Evolutionary conservation across 148 eudicot species (phyloP), one percentile per base, ranked within the genome.

Genomic region (Heliosperma pusillum): DNA sequence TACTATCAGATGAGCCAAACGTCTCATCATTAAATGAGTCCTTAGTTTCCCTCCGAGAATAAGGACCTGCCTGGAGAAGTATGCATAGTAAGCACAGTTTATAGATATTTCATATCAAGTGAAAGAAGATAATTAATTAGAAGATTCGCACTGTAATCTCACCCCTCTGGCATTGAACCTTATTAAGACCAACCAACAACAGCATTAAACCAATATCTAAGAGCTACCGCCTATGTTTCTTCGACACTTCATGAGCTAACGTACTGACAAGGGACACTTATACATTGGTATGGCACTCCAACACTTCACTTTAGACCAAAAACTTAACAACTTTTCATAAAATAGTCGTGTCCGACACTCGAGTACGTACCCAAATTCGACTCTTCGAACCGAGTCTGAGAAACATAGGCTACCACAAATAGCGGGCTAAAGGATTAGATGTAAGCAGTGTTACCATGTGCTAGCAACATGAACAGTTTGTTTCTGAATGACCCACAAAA

Each of bases 1-100:
- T 79, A 74, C 58, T 71, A 77, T 96, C 99, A 53, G 80, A 56
- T 45, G 92, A 90, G 76, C 99, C 99, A 90, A 96, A 96, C 30
- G 99, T 96, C 82, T 96, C 99, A 82, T 96, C 99, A 81, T 96
- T 90, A 63, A 67, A 82, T 9, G 90, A 81, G 79, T 95, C 99
- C 55, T 79, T 83, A 61, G 87, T 77, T 78, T 90, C 97, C 83
- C 86, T 90, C 29, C 93, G 83, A 44, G 85, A 71, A 79, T 82
- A 83, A 70, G 97, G 97, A 52, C 63, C 84, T 17, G 97, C 99
- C 99, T 96, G 87, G 52, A 85, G 70, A 76, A 74, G 22, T 47
- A n/a, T 2, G 25, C 50, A 9, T 17, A 53, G 44, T 50, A 17
- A 55, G 26, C 60, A 58, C 42, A 61, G 0, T 26, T 59, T 45